These are phyloP conservation scores for Nepenthes gracilis DNA, from an alignment of 148 eudicot species.

Conservation along the genomic window DNA sequence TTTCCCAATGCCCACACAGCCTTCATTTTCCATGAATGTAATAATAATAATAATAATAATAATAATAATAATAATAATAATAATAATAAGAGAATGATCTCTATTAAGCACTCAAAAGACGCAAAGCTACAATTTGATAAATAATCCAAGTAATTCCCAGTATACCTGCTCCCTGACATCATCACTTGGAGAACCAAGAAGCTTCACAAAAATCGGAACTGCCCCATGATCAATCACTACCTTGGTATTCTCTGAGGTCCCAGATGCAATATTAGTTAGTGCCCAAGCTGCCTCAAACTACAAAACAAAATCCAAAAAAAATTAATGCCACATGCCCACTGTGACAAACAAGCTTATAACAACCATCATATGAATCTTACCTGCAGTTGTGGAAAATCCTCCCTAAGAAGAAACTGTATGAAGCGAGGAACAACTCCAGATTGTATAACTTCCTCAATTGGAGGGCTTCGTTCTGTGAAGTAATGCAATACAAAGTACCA, in stretches of 20 bases:
- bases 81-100: too few species aligned
- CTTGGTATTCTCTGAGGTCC: constrained; percentile 72
- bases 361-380: constrained; percentile 16
- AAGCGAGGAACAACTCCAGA: constrained; percentile 78
- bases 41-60: too few species aligned
- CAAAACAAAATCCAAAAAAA: background rate
- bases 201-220: constrained; percentile 75
- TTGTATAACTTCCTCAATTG: constrained; percentile 77
- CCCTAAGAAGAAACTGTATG: constrained; percentile 65
- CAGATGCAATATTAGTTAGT: constrained; percentile 78
- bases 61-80: too few species aligned
- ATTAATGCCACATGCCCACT: background rate
- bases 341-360: background rate
- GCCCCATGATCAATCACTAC: constrained; percentile 82
- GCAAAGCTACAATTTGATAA: background rate
- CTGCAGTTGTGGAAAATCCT: constrained; percentile 76
- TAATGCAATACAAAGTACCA: background rate
- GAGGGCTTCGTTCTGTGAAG: constrained; percentile 60
- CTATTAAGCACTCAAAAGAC: background rate
- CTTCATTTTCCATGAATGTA: constrained; percentile 14
- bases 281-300: constrained; percentile 96
- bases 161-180: constrained; percentile 81
- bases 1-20: constrained; percentile 86
- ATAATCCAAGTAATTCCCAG: background rate
- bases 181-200: constrained; percentile 74